Evolutionary conservation across 768 basidiomycete genomes (phyloP), one percentile per base, ranked within the genome.

Genomic region (Amanita rimosa): DNA sequence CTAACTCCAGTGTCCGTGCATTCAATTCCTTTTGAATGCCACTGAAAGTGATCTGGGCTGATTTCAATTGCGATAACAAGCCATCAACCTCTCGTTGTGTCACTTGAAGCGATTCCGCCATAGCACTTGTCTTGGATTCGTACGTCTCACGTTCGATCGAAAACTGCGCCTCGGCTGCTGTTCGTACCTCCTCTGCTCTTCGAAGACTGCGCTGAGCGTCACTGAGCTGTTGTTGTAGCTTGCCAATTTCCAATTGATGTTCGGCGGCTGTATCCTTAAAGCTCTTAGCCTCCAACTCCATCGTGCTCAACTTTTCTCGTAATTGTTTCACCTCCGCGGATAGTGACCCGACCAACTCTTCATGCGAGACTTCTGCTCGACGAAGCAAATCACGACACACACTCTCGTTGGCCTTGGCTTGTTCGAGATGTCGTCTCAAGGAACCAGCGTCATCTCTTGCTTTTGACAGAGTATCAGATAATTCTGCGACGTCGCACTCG

Each of bases 31-130:
- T 27, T 33, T 48, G 43, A 35, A 52, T 19, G 3, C 6, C 19
- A 3, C 43, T 45, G 42, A 36, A 26, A 34, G 26, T 35, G 14
- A 19, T n/a, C 7, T 17, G 27, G 24, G 43, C 49, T 11, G 45
- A 44, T 6, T 26, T 48, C 26, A 66, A 46, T 37, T 55, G 44
- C 10, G 21, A 35, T 17, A 31, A 34, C 24, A 57, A 38, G 9
- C 46, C 51, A 9, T 56, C 55, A 24, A 51, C 29, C 44, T 53
- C 53, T 40, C 36, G 38, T 37, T 50, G 53, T 14, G 53, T 29
- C 49, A 36, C 26, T 16, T 39, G 26, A 31, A 56, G 41, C 11
- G 47, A 39, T 22, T n/a, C 34, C 35, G 50, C 34, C 37, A 53
- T 42, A 4, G 48, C 48, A 22, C 46, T 38, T n/a, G 48, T 21